phyloP scores from a whole-genome alignment of 352 stramenopile species.

The Paralagenidium karlingii region DNA sequence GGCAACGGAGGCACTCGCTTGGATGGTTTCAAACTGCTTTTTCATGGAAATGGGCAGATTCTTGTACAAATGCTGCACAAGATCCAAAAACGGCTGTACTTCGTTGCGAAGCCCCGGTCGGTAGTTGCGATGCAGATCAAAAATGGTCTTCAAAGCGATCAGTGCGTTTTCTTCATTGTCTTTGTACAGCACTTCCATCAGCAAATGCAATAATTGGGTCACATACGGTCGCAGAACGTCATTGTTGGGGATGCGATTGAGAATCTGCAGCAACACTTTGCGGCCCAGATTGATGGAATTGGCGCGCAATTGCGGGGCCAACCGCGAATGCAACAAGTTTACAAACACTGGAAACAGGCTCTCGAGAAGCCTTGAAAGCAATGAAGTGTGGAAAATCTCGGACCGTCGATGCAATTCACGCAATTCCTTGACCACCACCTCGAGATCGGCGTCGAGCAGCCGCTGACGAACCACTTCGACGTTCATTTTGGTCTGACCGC shows the following conservation, averaged over 20 bases:
- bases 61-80: slow-evolving; percentile 87
- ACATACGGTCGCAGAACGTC: slow-evolving; percentile 92
- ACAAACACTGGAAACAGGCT: slow-evolving; percentile 86
- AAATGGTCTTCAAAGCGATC: slow-evolving; percentile 91
- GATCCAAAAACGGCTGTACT: slow-evolving; percentile 81
- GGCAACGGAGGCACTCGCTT: slow-evolving; percentile 6
- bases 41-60: slow-evolving; percentile 72
- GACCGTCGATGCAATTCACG: slow-evolving; percentile 77
- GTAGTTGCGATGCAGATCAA: slow-evolving; percentile 96
- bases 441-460: slow-evolving; percentile 62
- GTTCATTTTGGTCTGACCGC: too few relatives aligned
- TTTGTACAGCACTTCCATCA: slow-evolving; percentile 88
- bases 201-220: slow-evolving; percentile 81
- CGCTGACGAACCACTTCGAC: slow-evolving; percentile 79
- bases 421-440: slow-evolving; percentile 72
- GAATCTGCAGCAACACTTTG: slow-evolving; percentile 90
- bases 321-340: slow-evolving; percentile 58
- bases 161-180: slow-evolving; percentile 97
- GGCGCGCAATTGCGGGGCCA: slow-evolving; percentile 59
- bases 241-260: slow-evolving; percentile 91
- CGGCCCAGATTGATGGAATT: slow-evolving; percentile 82
- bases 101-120: slow-evolving; percentile 80
- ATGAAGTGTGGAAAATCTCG: slow-evolving; percentile 80
- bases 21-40: slow-evolving; percentile 66
- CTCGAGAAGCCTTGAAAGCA: slow-evolving; percentile 86